Conservation (phyloP, 495 filamentous ascomycete genomes). For the Aspergillus indologenus region DNA sequence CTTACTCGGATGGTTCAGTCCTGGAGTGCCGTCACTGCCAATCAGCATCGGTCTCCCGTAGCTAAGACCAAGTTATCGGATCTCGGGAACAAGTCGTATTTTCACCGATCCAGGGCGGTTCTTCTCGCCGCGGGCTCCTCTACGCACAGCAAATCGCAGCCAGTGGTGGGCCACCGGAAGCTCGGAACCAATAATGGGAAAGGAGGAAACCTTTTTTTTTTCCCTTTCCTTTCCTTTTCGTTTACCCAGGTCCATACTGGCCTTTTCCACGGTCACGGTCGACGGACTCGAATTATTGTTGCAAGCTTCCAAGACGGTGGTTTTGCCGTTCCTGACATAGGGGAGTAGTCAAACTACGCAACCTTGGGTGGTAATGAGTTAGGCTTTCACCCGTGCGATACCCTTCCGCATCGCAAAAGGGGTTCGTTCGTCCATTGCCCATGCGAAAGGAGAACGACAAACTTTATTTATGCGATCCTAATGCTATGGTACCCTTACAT, state of each 20-base stretch:
- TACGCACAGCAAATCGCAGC: not conserved
- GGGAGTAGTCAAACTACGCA: not conserved
- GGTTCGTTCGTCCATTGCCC: not conserved
- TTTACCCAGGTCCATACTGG: not conserved
- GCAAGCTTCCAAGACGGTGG: not conserved
- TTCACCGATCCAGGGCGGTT: conserved; percentile 4
- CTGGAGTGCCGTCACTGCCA: not conserved
- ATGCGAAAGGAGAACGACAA: not conserved
- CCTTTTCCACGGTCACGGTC: not conserved
- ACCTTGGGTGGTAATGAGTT: not conserved
- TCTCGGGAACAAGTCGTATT: conserved; percentile 5
- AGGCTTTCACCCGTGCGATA: too few relatives aligned
- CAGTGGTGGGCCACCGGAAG: conserved; percentile 3
- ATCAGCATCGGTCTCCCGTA: conserved; percentile 5
- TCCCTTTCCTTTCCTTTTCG: too few relatives aligned
- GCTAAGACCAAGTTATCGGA: conserved; percentile 9
- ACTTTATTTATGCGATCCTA: not conserved
- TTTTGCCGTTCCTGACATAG: conserved; percentile 3
- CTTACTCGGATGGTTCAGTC: not conserved
- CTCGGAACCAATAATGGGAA: not conserved
- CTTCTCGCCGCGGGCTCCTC: conserved; percentile 1
- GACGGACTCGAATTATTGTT: not conserved
- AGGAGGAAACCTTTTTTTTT: not conserved
- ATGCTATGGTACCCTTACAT: not conserved
- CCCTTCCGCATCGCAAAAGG: not conserved